Evolutionary conservation across 2,329 filamentous ascomycete genomes (phyloP), one percentile per base, ranked within the genome.

Genomic region (Elsinoe necatrix): DNA sequence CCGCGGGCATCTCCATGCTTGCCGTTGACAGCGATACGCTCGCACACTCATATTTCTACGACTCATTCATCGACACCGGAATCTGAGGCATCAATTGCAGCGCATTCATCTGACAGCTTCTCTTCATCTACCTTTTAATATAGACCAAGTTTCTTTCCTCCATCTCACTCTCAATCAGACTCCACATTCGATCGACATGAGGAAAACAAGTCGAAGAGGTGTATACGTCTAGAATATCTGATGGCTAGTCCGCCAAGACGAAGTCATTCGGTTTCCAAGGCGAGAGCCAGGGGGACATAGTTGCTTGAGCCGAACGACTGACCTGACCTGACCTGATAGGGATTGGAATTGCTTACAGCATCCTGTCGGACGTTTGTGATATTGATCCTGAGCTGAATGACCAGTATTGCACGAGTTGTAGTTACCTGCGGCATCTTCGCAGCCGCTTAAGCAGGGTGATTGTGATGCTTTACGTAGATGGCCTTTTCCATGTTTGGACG

Each of bases 191-290:
- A 50, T 11, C 29, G 48, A 6, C 16, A 21, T 39, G 48, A 45
- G 16, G 52, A 35, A 1, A 55, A 55, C 37, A 55, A 27, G 18
- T 55, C 52, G 2, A 55, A 55, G 23, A 35, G 52, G 31, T 2
- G 52, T 9, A 42, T 35, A 14, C 35, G 52, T 5, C 23, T 55
- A 11, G 37, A n/a, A 8, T n/a, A 9, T 12, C 23, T 55, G 7
- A 42, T 55, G 14, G 16, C 35, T 8, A 55, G 31, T 29, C 52
- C 37, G n/a, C 52, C 52, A 2, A 55, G 52, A 23, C 14, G 35
- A 23, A 45, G 52, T 29, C 52, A 55, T 31, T 42, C 52, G 18
- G 21, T 27, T n/a, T n/a, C n/a, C n/a, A n/a, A n/a, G n/a, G n/a
- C n/a, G n/a, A n/a, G n/a, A n/a, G n/a, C n/a, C n/a, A n/a, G n/a